Base-by-base conservation (phyloP, 2,329 filamentous ascomycete species). In the Seiridium cupressi region DNA sequence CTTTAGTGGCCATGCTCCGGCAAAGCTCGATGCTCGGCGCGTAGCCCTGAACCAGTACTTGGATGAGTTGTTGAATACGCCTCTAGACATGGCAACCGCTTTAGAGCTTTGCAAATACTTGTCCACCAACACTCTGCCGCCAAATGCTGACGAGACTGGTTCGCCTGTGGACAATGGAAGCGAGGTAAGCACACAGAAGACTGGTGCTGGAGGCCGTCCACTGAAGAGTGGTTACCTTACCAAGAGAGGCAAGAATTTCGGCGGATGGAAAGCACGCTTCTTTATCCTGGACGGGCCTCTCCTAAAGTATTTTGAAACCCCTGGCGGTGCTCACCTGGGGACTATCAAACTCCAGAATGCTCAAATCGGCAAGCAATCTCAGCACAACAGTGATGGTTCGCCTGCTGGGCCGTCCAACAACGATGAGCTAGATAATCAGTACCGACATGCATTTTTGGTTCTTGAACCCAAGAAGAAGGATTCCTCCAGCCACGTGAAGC, bases 201-300 rank as follows among this genome's bases (percentile, higher is more conserved):
- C 79, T 3, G 85, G 87, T 0, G 81, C 86, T 5, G 86, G 89
- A 67, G 86, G 87, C 3, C 86, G 88, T 54, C 87, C 89, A 7
- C 82, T 88, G 61, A 92, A 92, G 70, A 93, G 89, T 70, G 95
- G 95, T 7, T 99, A 98, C 74, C 79, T 99, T 55, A 98, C 95
- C 2, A 99, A 99, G 79, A 87, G 91, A 66, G 95, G 95, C 54
- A 99, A 99, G 81, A 98, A 98, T 70, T 99, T 99, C 77, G 95
- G 95, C 56, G 95, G 95, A 54, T 99, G 95, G 95, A 99, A 99
- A 76, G 93, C 93, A 9, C 78, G 86, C 40, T 88, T 86, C 69
- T 89, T 88, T 68, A 76, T 86, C 31, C 77, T 87, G 10, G 83
- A 86, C 57, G 83, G 84, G 0, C 83, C 84, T n/a, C 75, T 79